Evolutionary conservation across 2,329 filamentous ascomycete species (phyloP), one percentile per base, ranked within the genome.

Genomic region (Aspergillus quadricinctus): DNA sequence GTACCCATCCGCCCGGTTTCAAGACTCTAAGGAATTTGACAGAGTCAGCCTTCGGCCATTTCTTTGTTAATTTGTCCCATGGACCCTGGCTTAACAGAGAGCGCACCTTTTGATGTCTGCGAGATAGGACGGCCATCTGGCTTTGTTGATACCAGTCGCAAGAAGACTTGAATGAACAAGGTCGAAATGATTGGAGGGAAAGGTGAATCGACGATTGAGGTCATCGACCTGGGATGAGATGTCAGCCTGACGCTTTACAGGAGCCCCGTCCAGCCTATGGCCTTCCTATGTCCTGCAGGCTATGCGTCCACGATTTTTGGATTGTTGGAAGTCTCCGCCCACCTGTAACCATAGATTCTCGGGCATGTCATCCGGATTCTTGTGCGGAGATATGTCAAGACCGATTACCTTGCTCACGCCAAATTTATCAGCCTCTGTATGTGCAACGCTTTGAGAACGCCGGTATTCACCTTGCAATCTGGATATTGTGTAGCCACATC

Each of bases 1-100:
- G 91, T 57, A 89, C 82, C 90, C 91, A 96, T 1, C 92, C 92
- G 2, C 87, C 88, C 5, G 86, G 87, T 51, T 84, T 87, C 60
- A 92, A 77, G 1, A 72, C 70, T 60, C 71, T 74, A 53, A 49
- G 49, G 35, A 3, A 53, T 23, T 14, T n/a, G 43, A 49, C 21
- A 9, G 50, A 58, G 43, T 61, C 45, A 65, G 63, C 45, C 48
- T 23, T 41, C 28, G 27, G 11, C 17, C 8, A 17, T 17, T 50
- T 41, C 41, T 27, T 21, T 25, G 28, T 11, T 35, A 35, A 37
- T 53, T 37, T 43, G 53, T 21, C 14, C 28, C 7, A 27, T 46
- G 50, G 29, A 50, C 9, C 37, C 27, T 27, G 28, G 46, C 19
- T 54, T 41, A 43, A 57, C 29, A 52, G 37, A 49, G 49, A 56